Conservation (phyloP, 164 flowering plant genomes). For the Chimonanthus praecox region DNA sequence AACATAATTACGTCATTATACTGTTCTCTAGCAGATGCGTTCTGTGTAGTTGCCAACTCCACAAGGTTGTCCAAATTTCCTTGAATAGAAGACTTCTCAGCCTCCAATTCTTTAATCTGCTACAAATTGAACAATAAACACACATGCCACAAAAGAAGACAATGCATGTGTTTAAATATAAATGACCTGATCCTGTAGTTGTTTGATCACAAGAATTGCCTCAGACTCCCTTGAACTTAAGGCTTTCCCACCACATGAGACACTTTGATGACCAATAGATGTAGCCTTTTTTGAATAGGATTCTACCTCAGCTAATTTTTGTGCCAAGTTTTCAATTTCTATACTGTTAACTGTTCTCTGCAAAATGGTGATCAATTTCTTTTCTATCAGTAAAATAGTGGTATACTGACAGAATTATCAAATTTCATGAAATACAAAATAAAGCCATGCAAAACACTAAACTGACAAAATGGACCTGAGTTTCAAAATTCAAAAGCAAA, state of each 20-base stretch:
- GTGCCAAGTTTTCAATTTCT: constrained; percentile 46
- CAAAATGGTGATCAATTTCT: constrained; percentile 3
- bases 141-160: neutral
- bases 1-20: constrained; percentile 51
- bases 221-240: constrained; percentile 46
- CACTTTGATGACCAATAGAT: constrained; percentile 7
- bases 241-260: constrained; percentile 23
- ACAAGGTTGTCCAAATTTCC: constrained; percentile 45
- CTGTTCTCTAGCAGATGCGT: constrained; percentile 42
- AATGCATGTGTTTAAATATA: neutral
- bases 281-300: constrained; percentile 9
- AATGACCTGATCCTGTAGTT: constrained; percentile 80
- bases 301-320: constrained; percentile 43
- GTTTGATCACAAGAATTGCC: constrained; percentile 55
- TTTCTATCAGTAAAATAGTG: neutral
- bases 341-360: constrained; percentile 59
- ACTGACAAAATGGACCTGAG: constrained; percentile 41
- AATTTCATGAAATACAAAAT: constrained; percentile 7
- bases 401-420: neutral
- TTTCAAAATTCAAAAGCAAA: constrained; percentile 52
- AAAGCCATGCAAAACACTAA: neutral
- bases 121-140: neutral
- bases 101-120: constrained; percentile 60
- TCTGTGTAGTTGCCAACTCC: constrained; percentile 59
- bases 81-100: constrained; percentile 65